A percentile compares a stretch with the other conserved stretches of the same genome.
These are phyloP conservation scores for Diaporthe citrichinensis DNA, from an alignment of 2,329 filamentous ascomycete genomes.

Conservation along the genomic window DNA sequence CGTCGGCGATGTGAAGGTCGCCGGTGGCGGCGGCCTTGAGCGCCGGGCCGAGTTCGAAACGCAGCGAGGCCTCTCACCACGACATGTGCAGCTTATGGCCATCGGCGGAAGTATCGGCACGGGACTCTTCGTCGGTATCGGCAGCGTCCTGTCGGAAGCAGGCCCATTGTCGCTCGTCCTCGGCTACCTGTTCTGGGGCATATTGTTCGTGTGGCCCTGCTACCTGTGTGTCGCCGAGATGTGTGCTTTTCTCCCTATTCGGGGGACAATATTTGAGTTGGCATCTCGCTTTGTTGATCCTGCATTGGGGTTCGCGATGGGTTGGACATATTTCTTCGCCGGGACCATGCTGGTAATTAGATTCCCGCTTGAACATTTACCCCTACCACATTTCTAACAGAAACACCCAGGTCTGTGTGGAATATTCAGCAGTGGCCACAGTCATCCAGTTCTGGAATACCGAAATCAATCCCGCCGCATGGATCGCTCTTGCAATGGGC, in stretches of 20 bases:
- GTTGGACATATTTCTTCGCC: constrained; percentile 63
- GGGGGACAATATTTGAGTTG: constrained; percentile 67
- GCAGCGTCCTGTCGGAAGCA: constrained; percentile 57
- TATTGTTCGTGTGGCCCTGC: constrained; percentile 59
- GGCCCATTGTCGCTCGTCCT: constrained; percentile 61
- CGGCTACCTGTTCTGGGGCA: constrained; percentile 60
- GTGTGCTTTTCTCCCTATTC: constrained; percentile 68
- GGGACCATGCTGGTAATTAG: constrained; percentile 59
- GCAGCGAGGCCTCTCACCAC: constrained; percentile 49
- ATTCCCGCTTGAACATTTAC: constrained; percentile 42
- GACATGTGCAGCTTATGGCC: constrained; percentile 65
- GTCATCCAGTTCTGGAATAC: constrained; percentile 46
- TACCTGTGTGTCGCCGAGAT: constrained; percentile 68
- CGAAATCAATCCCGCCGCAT: constrained; percentile 42
- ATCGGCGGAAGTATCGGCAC: constrained; percentile 63
- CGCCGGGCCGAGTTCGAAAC: constrained; percentile 42
- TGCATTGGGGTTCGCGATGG: constrained; percentile 65
- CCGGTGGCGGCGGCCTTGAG: constrained; percentile 24
- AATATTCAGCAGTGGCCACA: constrained; percentile 41
- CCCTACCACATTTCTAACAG: neutral
- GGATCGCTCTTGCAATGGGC: constrained; percentile 42
- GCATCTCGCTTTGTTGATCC: constrained; percentile 67
- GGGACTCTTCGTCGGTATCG: constrained; percentile 60
- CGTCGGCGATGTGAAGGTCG: constrained; percentile 17
- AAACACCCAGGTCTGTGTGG: constrained; percentile 4